These are phyloP conservation scores for Silene conica DNA, from an alignment of 148 eudicot genomes.

Conservation along the genomic window DNA sequence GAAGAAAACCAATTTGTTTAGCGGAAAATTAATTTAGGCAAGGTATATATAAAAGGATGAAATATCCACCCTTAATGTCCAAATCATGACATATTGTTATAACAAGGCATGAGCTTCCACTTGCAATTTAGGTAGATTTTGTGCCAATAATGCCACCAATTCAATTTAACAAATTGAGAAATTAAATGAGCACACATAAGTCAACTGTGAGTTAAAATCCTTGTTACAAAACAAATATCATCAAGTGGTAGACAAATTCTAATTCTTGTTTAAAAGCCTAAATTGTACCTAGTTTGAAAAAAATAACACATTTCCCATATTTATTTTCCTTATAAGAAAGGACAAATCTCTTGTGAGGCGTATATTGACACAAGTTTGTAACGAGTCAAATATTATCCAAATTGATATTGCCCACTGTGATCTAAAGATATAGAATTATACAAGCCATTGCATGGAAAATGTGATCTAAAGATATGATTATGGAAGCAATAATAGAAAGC, in stretches of 20 bases:
- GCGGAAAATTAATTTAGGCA: background rate
- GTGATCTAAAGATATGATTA: conserved; percentile 10
- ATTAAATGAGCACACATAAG: background rate
- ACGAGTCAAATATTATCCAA: too few species aligned
- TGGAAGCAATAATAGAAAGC: background rate
- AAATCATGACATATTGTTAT: background rate
- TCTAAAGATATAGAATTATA: too few species aligned
- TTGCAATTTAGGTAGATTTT: conserved; percentile 10
- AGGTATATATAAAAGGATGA: background rate
- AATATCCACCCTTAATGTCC: background rate
- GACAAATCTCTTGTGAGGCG: too few species aligned
- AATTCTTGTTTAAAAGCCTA: too few species aligned
- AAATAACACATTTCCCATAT: too few species aligned
- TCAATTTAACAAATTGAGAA: background rate
- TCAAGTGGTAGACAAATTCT: too few species aligned
- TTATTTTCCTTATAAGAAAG: too few species aligned
- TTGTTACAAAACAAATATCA: background rate
- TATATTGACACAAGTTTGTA: too few species aligned
- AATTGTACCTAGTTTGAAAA: too few species aligned
- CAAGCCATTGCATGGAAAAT: conserved; percentile 4
- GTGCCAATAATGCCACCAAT: conserved; percentile 9
- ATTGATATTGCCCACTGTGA: too few species aligned
- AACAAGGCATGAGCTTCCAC: background rate
- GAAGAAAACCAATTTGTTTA: background rate
- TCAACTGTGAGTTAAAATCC: conserved; percentile 8